Base-by-base conservation (phyloP, 108 stramenopile species). In the Seminavis robusta region DNA sequence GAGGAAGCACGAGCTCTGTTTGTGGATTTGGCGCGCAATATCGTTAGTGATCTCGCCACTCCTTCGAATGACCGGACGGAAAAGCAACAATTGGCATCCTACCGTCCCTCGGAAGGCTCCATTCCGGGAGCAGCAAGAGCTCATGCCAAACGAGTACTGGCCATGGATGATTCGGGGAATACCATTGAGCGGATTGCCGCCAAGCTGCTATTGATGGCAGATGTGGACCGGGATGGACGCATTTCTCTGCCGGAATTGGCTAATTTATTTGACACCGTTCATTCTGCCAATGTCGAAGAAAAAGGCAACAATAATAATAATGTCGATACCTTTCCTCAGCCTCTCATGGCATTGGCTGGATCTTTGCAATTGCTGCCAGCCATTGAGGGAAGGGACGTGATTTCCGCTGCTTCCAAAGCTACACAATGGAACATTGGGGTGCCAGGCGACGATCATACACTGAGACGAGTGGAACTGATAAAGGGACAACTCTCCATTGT, bases 371-470 rank as follows among this genome's bases (percentile, higher is more conserved):
- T 80, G 7, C 58, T 80, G 0, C 79, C 79, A 27, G 68, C 79
- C 13, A 48, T 47, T 9, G 75, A 77, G 33, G 50, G 67, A 9
- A 44, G 67, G 1, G 33, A 34, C 17, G 74, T 53, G 16, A 39
- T 66, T 5, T 61, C 67, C 10, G 75, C 79, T 20, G 71, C 79
- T 25, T 38, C 52, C 4, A 36, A 57, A 38, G 52, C 59, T 1
- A 4, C 33, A 13, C 20, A 49, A 17, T 80, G 71, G 70, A 68
- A 77, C 47, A 56, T 77, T 13, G 79, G 75, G 16, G 75, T 76
- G 23, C 72, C 79, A 3, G 79, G 79, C 9, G 79, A 80, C 53
- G 79, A 80, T 49, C 75, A 80, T 49, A 65, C 79, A 3, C 59
- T 80, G 9, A 61, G 75, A 19, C 49, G 58, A 34, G 74, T 80